phyloP scores from a whole-genome alignment of 176 grass and related monocot genomes.

The Calamus simplicifolius region DNA sequence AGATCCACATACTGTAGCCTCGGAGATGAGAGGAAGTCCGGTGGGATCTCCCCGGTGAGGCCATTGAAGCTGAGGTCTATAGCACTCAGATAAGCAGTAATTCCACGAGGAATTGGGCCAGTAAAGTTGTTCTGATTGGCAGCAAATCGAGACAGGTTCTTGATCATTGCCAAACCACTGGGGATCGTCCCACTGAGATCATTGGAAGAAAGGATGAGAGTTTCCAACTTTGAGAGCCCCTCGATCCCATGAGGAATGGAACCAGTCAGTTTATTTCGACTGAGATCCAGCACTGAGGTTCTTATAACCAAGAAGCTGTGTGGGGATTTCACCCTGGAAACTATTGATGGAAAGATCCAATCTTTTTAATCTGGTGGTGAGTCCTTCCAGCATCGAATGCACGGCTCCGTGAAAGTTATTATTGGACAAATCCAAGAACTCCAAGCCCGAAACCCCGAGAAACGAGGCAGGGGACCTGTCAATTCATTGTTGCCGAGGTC shows the following conservation, averaged over 20 bases:
- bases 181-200: slow-evolving; percentile 19
- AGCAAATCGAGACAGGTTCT: slow-evolving; percentile 27
- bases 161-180: background rate
- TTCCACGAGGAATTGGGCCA: slow-evolving; percentile 3
- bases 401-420: too few species aligned
- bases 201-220: too few species aligned
- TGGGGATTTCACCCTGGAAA: too few species aligned
- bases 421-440: too few species aligned
- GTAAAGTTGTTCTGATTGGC: slow-evolving; percentile 54
- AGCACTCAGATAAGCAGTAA: slow-evolving; percentile 32
- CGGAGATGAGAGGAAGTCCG: slow-evolving; percentile 16
- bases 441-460: slow-evolving; percentile 11
- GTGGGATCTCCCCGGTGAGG: slow-evolving; percentile 20
- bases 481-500: too few species aligned
- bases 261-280: slow-evolving; percentile 35
- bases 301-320: background rate
- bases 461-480: too few species aligned
- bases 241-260: slow-evolving; percentile 9
- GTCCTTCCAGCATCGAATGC: slow-evolving; percentile 29
- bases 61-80: slow-evolving; percentile 71
- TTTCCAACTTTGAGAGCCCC: slow-evolving; percentile 27
- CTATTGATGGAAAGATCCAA: too few species aligned
- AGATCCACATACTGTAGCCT: slow-evolving; percentile 51
- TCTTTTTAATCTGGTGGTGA: too few species aligned
- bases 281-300: slow-evolving; percentile 61